Evolutionary conservation across 306 rosid genomes (phyloP).

Genomic region (Casuarina cunninghamiana): DNA sequence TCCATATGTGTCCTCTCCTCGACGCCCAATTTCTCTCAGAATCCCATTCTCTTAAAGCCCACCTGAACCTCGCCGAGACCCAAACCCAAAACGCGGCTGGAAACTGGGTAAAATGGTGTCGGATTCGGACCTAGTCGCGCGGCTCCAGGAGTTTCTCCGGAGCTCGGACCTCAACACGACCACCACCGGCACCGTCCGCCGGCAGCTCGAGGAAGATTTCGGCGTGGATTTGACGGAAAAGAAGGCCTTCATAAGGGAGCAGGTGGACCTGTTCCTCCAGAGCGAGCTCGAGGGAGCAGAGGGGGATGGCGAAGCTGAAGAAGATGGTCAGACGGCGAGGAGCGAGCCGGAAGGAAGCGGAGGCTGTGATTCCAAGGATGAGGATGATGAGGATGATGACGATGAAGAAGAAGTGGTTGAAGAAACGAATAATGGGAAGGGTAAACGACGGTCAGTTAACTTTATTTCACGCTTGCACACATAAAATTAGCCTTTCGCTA

Average conservation of each 20-base stretch:
- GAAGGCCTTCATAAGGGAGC: constrained; percentile 68
- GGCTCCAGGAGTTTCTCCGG: constrained; percentile 74
- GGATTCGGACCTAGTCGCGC: constrained; percentile 75
- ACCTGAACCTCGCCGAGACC: neutral
- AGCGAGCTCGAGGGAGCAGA: constrained; percentile 33
- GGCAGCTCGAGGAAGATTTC: constrained; percentile 65
- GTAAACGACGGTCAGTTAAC: constrained; percentile 53
- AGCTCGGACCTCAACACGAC: constrained; percentile 70
- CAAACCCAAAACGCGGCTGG: constrained; percentile 5
- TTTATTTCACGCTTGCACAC: neutral
- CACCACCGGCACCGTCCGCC: constrained; percentile 68
- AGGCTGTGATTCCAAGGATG: constrained; percentile 31
- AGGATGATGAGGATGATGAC: constrained; percentile 27
- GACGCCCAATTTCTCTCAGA: neutral
- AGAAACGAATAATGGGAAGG: constrained; percentile 42
- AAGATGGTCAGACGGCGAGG: constrained; percentile 12
- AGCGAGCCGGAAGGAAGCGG: constrained; percentile 35
- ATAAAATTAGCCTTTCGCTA: constrained; percentile 13
- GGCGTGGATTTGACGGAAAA: constrained; percentile 66
- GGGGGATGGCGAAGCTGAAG: constrained; percentile 21
- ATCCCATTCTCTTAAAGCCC: too few species aligned
- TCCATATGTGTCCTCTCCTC: constrained; percentile 29
- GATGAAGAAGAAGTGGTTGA: constrained; percentile 30
- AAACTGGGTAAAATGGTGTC: constrained; percentile 46
- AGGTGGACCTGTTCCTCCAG: constrained; percentile 71